Percentiles rank a stretch among this genome's conserved stretches.
Conservation (phyloP, 768 basidiomycete genomes). For the Hysterangium stoloniferum region DNA sequence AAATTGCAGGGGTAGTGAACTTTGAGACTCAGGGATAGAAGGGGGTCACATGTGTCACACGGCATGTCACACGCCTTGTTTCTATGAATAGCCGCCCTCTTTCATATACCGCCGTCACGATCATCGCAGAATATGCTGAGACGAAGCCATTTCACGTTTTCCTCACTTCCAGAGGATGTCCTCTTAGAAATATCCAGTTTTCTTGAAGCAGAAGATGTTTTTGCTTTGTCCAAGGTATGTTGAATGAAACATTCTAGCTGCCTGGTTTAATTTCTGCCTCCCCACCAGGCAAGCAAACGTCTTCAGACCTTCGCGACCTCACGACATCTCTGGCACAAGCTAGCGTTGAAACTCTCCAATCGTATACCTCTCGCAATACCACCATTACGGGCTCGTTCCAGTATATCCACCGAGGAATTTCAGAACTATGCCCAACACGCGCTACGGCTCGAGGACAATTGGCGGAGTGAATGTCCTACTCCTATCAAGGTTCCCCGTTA, state of each 20-base stretch:
- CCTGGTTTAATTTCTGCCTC: neutral
- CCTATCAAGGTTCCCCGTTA: constrained; percentile 4
- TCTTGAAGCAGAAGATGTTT: constrained; percentile 10
- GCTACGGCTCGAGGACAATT: constrained; percentile 8
- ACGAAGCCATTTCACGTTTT: neutral
- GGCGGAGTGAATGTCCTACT: constrained; percentile 4
- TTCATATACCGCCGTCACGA: too few species aligned
- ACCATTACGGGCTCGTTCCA: constrained; percentile 6
- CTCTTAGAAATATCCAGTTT: constrained; percentile 5
- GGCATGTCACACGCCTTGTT: too few species aligned
- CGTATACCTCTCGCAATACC: constrained; percentile 9
- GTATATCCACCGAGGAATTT: constrained; percentile 1
- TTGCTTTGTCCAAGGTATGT: neutral
- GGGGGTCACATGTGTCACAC: too few species aligned
- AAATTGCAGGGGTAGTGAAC: too few species aligned
- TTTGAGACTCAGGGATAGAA: too few species aligned
- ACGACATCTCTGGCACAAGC: constrained; percentile 5
- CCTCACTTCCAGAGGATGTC: constrained; percentile 6
- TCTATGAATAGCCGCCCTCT: too few species aligned
- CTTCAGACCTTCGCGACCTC: constrained; percentile 1
- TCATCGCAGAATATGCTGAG: neutral
- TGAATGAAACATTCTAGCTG: neutral
- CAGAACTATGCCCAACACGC: neutral
- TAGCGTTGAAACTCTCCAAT: constrained; percentile 2
- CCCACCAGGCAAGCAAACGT: neutral